A percentile compares a stretch with the other conserved stretches of the same genome.
Conservation (phyloP, 768 basidiomycete genomes). For the Ramaria sp. region DNA sequence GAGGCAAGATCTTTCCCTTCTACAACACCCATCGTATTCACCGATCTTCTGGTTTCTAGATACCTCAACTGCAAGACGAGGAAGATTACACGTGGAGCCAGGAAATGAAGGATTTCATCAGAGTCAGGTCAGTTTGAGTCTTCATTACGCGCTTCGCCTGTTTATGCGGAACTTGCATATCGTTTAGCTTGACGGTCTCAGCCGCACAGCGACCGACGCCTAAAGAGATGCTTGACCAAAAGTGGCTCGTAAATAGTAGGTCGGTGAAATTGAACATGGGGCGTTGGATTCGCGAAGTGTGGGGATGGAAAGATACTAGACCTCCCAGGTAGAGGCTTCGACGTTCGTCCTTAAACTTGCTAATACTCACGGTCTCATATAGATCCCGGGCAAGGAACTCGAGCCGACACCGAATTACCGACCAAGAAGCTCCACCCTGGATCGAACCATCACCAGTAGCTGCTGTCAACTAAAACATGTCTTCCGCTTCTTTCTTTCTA, state of each 20-base stretch:
- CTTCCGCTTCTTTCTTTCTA: background rate
- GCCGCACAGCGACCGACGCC: constrained; percentile 65
- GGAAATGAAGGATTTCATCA: constrained; percentile 89
- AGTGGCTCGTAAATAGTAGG: constrained; percentile 71
- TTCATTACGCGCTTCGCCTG: background rate
- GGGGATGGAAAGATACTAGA: constrained; percentile 47
- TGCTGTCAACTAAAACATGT: background rate
- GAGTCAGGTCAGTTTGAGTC: constrained; percentile 52
- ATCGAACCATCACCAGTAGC: background rate
- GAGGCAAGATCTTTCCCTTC: constrained; percentile 36
- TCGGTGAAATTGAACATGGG: constrained; percentile 82
- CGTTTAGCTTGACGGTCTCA: constrained; percentile 57
- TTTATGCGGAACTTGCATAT: background rate
- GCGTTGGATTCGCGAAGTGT: constrained; percentile 77
- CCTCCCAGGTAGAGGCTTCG: background rate
- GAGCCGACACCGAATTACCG: background rate
- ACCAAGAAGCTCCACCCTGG: background rate
- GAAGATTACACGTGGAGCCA: constrained; percentile 55
- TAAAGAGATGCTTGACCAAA: constrained; percentile 70
- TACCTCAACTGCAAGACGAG: constrained; percentile 75
- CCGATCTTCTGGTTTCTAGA: constrained; percentile 29
- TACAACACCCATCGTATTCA: background rate
- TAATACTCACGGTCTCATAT: background rate
- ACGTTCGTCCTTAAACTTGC: background rate
- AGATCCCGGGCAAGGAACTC: background rate